Conservation (phyloP, 2,329 filamentous ascomycete genomes). For the Aspergillus pseudotamarii region DNA sequence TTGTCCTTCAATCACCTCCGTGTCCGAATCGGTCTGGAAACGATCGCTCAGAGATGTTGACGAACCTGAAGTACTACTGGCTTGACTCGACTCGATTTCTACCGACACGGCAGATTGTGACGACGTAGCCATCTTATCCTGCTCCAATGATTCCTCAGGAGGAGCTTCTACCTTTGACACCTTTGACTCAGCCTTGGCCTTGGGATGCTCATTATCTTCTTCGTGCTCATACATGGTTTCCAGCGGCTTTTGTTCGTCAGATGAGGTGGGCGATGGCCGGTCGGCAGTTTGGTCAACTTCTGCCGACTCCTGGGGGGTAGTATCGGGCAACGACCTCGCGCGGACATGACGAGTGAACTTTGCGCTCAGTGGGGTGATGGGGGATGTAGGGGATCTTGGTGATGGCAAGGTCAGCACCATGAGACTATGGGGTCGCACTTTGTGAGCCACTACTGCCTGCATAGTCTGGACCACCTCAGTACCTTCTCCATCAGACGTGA, state of each 20-base stretch:
- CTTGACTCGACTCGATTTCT: conserved; percentile 22
- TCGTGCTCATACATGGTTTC: conserved; percentile 43
- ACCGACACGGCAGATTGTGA: conserved; percentile 23
- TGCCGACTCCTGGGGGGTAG: conserved; percentile 24
- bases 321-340: conserved; percentile 55
- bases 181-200: background rate
- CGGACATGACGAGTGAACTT: conserved; percentile 40
- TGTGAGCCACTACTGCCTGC: conserved; percentile 41
- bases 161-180: background rate
- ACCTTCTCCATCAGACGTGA: conserved; percentile 65
- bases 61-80: conserved; percentile 24
- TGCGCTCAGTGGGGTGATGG: conserved; percentile 27
- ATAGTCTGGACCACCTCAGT: conserved; percentile 44
- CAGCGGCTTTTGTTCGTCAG: conserved; percentile 32
- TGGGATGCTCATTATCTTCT: conserved; percentile 31
- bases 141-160: conserved; percentile 11
- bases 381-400: conserved; percentile 31
- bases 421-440: conserved; percentile 47
- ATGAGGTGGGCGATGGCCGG: conserved; percentile 27
- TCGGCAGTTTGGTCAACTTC: conserved; percentile 19
- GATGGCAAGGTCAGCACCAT: conserved; percentile 42
- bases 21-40: conserved; percentile 16
- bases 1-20: conserved; percentile 36
- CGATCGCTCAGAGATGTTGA: conserved; percentile 26
- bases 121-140: conserved; percentile 23